Percentiles rank a stretch among this genome's conserved stretches.
Evolutionary conservation across 345 rosid genomes (phyloP).

Genomic region (Eucalyptus polyanthemos): DNA sequence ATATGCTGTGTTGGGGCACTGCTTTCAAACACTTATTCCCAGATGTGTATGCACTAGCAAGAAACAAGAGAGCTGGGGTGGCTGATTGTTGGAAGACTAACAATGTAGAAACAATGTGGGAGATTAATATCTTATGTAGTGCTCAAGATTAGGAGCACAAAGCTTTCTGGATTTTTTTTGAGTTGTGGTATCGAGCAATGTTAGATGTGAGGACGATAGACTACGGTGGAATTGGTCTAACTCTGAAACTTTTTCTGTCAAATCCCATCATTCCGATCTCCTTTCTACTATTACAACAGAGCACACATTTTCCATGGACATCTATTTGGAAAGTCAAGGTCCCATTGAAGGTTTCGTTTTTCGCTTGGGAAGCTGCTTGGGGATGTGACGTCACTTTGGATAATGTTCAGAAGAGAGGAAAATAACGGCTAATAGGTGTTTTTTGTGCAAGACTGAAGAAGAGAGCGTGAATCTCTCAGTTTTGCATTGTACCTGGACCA

Average conservation of each 20-base stretch:
- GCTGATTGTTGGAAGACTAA: background rate
- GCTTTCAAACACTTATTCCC: background rate
- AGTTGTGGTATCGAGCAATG: background rate
- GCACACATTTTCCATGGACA: background rate
- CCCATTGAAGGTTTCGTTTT: background rate
- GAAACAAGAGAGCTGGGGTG: background rate
- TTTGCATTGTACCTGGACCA: background rate
- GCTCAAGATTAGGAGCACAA: background rate
- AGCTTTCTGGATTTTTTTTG: background rate
- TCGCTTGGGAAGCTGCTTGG: background rate
- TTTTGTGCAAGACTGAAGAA: background rate
- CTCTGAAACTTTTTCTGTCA: background rate
- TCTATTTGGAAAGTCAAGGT: background rate
- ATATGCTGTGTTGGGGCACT: background rate
- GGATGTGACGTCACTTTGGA: background rate
- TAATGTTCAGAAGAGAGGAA: background rate
- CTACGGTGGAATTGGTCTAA: background rate
- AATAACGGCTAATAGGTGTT: background rate
- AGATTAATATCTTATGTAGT: background rate
- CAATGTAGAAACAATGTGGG: background rate
- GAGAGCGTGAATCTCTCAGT: background rate
- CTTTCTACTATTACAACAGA: background rate
- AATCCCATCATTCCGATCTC: background rate
- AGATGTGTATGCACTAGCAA: background rate
- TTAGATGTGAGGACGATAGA: background rate